phyloP scores from a whole-genome alignment of 495 filamentous ascomycete genomes.

The Penicillium alfredii region DNA sequence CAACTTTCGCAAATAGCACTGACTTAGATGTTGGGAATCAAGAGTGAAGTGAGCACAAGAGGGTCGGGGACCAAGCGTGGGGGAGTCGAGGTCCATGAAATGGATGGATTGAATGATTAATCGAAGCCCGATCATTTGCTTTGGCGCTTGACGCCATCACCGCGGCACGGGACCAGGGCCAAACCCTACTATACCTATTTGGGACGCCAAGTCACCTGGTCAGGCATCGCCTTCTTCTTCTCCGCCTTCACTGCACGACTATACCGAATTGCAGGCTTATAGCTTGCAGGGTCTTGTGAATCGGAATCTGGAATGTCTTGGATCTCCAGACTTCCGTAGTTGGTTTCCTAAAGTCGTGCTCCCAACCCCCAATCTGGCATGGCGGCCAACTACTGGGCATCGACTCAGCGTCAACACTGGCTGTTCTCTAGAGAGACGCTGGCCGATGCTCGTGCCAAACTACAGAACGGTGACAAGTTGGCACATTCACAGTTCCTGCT shows the following conservation, averaged over 20 bases:
- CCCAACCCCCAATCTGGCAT: slow-evolving; percentile 40
- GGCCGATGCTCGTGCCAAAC: slow-evolving; percentile 60
- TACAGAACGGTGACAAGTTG: slow-evolving; percentile 65
- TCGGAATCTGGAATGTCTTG: too few species aligned
- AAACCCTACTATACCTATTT: slow-evolving; percentile 34
- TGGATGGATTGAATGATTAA: slow-evolving; percentile 25
- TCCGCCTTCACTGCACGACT: too few species aligned
- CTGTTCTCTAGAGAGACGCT: slow-evolving; percentile 78
- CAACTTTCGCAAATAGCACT: too few species aligned
- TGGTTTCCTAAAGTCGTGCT: too few species aligned
- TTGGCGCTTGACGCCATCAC: slow-evolving; percentile 31
- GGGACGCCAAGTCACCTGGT: too few species aligned
- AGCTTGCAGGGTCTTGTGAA: too few species aligned
- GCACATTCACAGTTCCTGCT: slow-evolving; percentile 73
- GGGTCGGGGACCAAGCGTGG: background rate
- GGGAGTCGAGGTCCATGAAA: slow-evolving; percentile 1
- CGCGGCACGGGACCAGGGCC: slow-evolving; percentile 33
- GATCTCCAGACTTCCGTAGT: too few species aligned
- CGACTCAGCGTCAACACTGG: slow-evolving; percentile 85
- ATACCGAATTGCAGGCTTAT: too few species aligned
- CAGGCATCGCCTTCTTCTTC: too few species aligned
- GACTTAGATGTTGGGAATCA: too few species aligned
- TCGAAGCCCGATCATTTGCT: slow-evolving; percentile 37
- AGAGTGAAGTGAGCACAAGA: slow-evolving; percentile 4
- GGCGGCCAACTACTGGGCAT: slow-evolving; percentile 97